phyloP scores from a whole-genome alignment of 2,329 filamentous ascomycete species.

The Dothideomycetidae sp. region DNA sequence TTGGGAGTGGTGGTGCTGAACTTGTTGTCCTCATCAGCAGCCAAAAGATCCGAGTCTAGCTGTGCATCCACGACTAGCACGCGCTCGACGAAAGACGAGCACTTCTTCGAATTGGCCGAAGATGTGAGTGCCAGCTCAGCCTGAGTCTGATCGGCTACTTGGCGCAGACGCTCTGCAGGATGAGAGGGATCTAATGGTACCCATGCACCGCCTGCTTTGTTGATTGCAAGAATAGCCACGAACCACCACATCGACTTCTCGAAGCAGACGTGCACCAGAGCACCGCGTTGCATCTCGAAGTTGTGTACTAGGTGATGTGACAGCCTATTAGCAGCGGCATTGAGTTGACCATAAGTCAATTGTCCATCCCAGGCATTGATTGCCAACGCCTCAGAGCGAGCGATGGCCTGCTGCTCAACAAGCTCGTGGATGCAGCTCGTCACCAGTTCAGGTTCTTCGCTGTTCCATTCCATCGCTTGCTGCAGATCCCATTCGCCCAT shows the following conservation, averaged over 20 bases:
- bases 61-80: not conserved
- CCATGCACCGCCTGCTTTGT: slow-evolving; percentile 21
- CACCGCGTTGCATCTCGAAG: slow-evolving; percentile 4
- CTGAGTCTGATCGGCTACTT: slow-evolving; percentile 12
- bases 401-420: slow-evolving; percentile 12
- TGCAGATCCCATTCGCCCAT: not conserved
- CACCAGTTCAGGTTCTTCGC: not conserved
- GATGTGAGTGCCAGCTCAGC: not conserved
- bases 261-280: slow-evolving; percentile 16
- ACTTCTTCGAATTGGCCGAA: not conserved
- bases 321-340: slow-evolving; percentile 13
- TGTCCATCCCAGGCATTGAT: slow-evolving; percentile 17
- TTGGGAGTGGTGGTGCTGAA: not conserved
- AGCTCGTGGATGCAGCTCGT: slow-evolving; percentile 14
- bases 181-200: slow-evolving; percentile 18
- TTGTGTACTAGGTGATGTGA: slow-evolving; percentile 12
- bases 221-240: slow-evolving; percentile 18
- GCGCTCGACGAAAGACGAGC: not conserved
- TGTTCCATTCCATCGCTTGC: not conserved
- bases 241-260: slow-evolving; percentile 18
- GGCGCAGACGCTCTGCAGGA: slow-evolving; percentile 17
- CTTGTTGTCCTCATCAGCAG: too few species aligned
- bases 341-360: slow-evolving; percentile 17
- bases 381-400: slow-evolving; percentile 15
- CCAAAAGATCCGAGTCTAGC: too few species aligned